A percentile compares a stretch with the other conserved stretches of the same genome.
Conservation (phyloP, 208 protist genomes). For the Porcisia deanei region DNA sequence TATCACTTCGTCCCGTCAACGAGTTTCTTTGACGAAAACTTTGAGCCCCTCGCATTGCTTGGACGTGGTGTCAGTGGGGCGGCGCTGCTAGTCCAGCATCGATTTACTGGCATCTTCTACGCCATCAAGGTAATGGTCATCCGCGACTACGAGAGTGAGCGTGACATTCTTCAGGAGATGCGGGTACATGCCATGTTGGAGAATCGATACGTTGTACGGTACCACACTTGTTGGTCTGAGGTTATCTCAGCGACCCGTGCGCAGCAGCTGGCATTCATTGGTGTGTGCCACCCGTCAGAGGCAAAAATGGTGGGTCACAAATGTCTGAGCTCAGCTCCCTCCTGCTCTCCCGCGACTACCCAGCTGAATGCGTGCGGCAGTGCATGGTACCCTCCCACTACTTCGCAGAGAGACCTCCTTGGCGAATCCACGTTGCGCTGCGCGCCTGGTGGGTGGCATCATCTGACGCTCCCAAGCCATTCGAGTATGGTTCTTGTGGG, state of each 20-base stretch:
- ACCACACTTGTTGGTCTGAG: slow-evolving; percentile 85
- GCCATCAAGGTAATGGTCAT: slow-evolving; percentile 85
- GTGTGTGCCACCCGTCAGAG: slow-evolving; percentile 46
- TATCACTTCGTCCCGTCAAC: slow-evolving; percentile 15
- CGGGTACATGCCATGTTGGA: slow-evolving; percentile 72
- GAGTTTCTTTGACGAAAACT: slow-evolving; percentile 91
- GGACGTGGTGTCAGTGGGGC: slow-evolving; percentile 74
- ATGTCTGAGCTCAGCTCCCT: slow-evolving; percentile 2
- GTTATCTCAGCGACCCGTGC: slow-evolving; percentile 62
- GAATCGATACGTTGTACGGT: slow-evolving; percentile 65
- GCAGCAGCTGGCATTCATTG: slow-evolving; percentile 73
- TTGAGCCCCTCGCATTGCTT: slow-evolving; percentile 66
- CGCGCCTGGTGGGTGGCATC: slow-evolving; percentile 26
- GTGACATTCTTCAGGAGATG: slow-evolving; percentile 72
- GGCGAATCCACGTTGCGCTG: not conserved
- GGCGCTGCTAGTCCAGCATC: slow-evolving; percentile 76
- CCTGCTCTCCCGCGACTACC: not conserved
- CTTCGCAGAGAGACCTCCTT: not conserved
- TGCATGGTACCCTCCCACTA: not conserved
- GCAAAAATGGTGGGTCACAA: slow-evolving; percentile 15
- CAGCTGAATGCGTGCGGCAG: not conserved
- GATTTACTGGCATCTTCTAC: slow-evolving; percentile 79
- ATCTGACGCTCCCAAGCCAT: slow-evolving; percentile 18
- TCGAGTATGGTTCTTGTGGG: slow-evolving; percentile 29
- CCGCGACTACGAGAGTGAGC: slow-evolving; percentile 63